phyloP scores from a whole-genome alignment of 1,284 basidiomycete species.

The Peniophora sp. region DNA sequence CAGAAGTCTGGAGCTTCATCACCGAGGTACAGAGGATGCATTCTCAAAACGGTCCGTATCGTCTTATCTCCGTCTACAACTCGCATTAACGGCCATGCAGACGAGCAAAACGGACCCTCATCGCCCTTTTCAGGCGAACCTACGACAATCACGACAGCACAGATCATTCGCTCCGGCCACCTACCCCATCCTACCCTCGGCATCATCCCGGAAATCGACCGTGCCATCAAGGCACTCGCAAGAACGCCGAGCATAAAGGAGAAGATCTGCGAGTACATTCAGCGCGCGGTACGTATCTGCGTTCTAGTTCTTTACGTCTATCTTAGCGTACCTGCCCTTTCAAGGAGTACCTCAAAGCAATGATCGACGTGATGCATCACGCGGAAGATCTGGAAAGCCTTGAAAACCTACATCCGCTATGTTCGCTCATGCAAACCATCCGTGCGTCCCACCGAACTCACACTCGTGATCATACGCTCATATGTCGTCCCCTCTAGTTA shows the following conservation, averaged over 20 bases:
- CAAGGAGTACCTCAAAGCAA: conserved; percentile 82
- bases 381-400: conserved; percentile 92
- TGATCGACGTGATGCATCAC: conserved; percentile 78
- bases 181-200: conserved; percentile 65
- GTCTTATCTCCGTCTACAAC: not conserved
- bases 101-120: conserved; percentile 27
- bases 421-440: conserved; percentile 92
- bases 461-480: no score
- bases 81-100: not conserved
- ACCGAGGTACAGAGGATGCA: conserved; percentile 82
- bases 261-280: conserved; percentile 78
- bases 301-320: not conserved
- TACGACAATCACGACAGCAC: conserved; percentile 48
- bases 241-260: conserved; percentile 65
- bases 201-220: conserved; percentile 70
- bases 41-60: conserved; percentile 50
- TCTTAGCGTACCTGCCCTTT: conserved; percentile 2
- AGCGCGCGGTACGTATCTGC: conserved; percentile 51
- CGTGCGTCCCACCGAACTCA: conserved; percentile 44
- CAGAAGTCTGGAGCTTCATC: conserved; percentile 97
- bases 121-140: conserved; percentile 54
- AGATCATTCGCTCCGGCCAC: conserved; percentile 62
- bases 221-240: conserved; percentile 63
- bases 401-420: conserved; percentile 84
- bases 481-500: conserved; percentile 46